A percentile compares a stretch with the other conserved stretches of the same genome.
Conservation (phyloP, 176 grass and related monocot species). For the Phragmites australis region DNA sequence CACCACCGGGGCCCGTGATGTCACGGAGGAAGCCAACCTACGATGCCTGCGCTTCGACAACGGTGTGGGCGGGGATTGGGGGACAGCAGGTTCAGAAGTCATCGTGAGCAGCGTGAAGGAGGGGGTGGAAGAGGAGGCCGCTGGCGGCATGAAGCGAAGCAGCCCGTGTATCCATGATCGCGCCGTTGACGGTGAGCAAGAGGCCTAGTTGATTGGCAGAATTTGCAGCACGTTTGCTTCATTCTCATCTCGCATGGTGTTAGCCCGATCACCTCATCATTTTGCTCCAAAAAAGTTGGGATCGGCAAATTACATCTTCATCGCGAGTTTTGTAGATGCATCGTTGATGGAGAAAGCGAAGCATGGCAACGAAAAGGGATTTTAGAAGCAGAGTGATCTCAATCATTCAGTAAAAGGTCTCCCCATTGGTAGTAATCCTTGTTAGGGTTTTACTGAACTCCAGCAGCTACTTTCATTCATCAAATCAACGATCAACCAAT, state of each 20-base stretch:
- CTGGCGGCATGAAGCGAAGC: not conserved
- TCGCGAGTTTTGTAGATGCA: not conserved
- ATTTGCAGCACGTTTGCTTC: not conserved
- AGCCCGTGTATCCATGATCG: not conserved
- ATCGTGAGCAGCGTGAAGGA: not conserved
- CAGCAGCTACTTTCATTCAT: too few relatives aligned
- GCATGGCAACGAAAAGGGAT: not conserved
- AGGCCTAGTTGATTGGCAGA: not conserved
- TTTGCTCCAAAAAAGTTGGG: not conserved
- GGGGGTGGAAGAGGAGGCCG: not conserved
- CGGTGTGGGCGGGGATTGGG: too few relatives aligned
- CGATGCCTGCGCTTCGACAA: constrained; percentile 9
- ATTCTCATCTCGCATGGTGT: not conserved
- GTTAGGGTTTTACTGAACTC: not conserved
- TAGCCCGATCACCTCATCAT: not conserved
- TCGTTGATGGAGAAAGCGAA: not conserved
- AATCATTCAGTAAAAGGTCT: not conserved
- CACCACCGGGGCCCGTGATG: not conserved
- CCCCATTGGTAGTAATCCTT: too few relatives aligned
- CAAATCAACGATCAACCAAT: too few relatives aligned
- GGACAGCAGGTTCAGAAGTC: too few relatives aligned
- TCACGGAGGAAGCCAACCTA: not conserved
- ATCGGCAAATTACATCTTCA: not conserved
- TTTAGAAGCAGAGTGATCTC: not conserved
- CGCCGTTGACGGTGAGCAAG: not conserved